A percentile compares a stretch with the other conserved stretches of the same genome.
These are phyloP conservation scores for Jamesozyma jinghongensis DNA, from an alignment of 805 yeast species.

Conservation along the genomic window DNA sequence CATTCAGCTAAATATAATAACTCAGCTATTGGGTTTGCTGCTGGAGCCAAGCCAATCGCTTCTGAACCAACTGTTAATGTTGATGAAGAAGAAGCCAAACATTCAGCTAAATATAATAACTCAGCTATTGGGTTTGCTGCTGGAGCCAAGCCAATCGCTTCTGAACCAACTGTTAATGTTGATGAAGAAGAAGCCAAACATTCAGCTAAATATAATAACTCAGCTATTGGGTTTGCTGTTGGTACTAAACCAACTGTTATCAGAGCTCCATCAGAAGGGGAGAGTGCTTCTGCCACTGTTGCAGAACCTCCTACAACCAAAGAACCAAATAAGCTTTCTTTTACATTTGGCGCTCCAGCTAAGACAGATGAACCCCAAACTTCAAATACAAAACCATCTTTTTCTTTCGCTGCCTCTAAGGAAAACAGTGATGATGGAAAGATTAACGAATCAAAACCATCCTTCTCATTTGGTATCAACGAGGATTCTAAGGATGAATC, in stretches of 20 bases:
- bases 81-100: not conserved
- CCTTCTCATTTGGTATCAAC: conserved; percentile 14
- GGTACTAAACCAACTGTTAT: no score
- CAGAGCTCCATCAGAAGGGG: no score
- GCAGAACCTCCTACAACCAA: not conserved
- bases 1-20: not conserved
- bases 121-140: no score
- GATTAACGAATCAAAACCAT: conserved; percentile 7
- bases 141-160: no score
- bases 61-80: no score
- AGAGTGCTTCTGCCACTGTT: not conserved
- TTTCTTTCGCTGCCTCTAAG: conserved; percentile 6
- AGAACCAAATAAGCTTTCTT: conserved; percentile 11
- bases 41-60: no score
- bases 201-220: not conserved
- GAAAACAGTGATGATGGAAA: not conserved
- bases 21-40: no score
- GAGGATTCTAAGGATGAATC: not conserved
- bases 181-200: not conserved
- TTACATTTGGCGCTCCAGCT: conserved; percentile 16
- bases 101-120: not conserved
- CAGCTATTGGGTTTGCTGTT: no score
- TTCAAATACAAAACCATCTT: conserved; percentile 2
- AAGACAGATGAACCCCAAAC: conserved; percentile 8
- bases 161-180: no score